Evolutionary conservation across 2,329 filamentous ascomycete genomes (phyloP), one percentile per base, ranked within the genome.

Genomic region (Zasmidium cellare): DNA sequence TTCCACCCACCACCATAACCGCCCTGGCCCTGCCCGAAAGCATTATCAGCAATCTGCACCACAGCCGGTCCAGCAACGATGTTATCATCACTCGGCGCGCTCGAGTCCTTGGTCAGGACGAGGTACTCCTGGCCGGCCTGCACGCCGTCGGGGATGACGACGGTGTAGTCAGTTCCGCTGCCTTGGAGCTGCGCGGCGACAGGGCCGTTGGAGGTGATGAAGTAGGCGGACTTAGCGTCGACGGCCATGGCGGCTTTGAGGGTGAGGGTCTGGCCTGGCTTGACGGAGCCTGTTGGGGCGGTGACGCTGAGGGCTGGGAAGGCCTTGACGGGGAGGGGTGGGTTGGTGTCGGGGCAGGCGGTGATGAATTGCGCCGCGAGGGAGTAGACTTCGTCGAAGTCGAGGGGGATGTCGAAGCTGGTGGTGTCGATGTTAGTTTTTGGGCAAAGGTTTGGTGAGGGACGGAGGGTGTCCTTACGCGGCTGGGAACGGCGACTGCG

Each of bases 321-420:
- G 7, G 67, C 82, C 74, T 80, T 84, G 68, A 89, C 81, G 1
- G 85, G 84, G 1, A 88, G 77, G 1, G 74, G 61, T 0, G 52
- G 52, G 53, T 61, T 87, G 64, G 72, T 75, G 3, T 74, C 61
- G 2, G 86, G 84, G 72, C 85, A 88, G 1, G 72, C 70, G 3
- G 71, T 77, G 70, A 89, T 86, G 74, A 88, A 88, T 51, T 77
- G 77, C 0, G 84, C 79, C 0, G 86, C 86, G 20, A 89, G 79
- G 2, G 85, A 85, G 77, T 80, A 87, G 50, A 89, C 84, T 66
- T 81, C 72, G 72, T 86, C 80, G 70, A 83, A 78, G 64, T 74
- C 72, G 46, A 88, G 78, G 0, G 86, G 84, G 23, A 81, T 78
- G 64, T 87, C 86, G 38, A 46, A 56, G 14, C 23, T 47, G 20